Base-by-base conservation (phyloP, 2,329 filamentous ascomycete species). In the Davidsoniella australis region DNA sequence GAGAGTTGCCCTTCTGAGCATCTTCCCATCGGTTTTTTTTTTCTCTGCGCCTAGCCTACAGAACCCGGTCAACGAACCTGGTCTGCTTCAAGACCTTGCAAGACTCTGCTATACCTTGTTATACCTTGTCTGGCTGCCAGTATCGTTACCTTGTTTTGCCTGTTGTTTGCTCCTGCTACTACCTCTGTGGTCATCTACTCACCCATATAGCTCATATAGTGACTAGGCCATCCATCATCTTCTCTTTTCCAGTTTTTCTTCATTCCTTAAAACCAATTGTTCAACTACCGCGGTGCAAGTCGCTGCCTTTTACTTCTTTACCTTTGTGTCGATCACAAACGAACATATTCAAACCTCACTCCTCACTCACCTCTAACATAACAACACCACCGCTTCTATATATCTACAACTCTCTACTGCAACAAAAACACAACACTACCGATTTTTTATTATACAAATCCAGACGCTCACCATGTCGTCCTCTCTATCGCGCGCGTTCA, bases 401-500 rank as follows among this genome's bases (percentile, higher is more conserved):
- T 44, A 42, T 47, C 52, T 47, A 42, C 46, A 49, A 17, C 38
- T 23, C 17, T 41, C 24, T 18, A 18, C 49, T 39, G n/a, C 16
- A 8, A 29, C 17, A 26, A 18, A 18, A 45, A 55, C 38, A 48
- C 42, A 49, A 36, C 55, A 54, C 52, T 54, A 23, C 43, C 5
- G 16, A 42, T 12, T 4, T 5, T 29, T n/a, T n/a, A n/a, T n/a
- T n/a, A n/a, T 33, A 33, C 36, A 5, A 40, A 23, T 23, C 5
- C 20, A 23, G 20, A n/a, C 38, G 37, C 24, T 6, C 49, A 43
- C 18, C 18, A 72, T 70, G 61, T 71, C 70, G 71, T 50, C 48
- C 9, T 77, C 75, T 58, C 67, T 88, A 57, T 73, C 79, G 47
- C 75, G 83, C 60, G 82, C 81, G 52, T 82, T 88, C 62, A 80